Evolutionary conservation across 192 early-diverging fungal species (phyloP), one percentile per base, ranked within the genome.

Genomic region (Irineochytrium annulatum): DNA sequence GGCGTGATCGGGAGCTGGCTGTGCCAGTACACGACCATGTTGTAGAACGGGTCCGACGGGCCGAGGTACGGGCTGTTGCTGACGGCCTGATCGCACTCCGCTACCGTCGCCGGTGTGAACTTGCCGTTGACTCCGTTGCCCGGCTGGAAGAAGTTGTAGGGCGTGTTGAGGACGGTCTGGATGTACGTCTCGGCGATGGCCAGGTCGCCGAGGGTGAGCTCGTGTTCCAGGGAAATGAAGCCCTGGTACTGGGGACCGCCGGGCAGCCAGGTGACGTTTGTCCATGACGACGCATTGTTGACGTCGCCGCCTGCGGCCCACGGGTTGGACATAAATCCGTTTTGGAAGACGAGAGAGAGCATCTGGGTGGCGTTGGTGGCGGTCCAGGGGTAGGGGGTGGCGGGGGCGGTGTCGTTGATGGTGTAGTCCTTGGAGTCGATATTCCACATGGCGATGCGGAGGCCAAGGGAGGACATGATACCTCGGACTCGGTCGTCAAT

Each of bases 401-500:
- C n/a, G n/a, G n/a, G n/a, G n/a, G n/a, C n/a, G n/a, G n/a, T n/a
- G n/a, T n/a, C n/a, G n/a, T n/a, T n/a, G n/a, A n/a, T n/a, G n/a
- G 11, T 8, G 13, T 6, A 49, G 34, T 79, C 77, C 17, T 54
- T 31, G 56, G 77, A 64, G 34, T 79, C 77, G 52, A 65, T 57
- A 20, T 35, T 70, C 77, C 77, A 79, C 20, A 79, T 58, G 52
- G 59, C 59, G 34, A 60, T 62, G 41, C 74, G 66, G 13, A 65
- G 80, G 27, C 85, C 85, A 55, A 86, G 65, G 35, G 81, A 74
- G 34, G 64, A 56, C 3, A 78, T 71, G 58, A 86, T 82, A 55
- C 54, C 57, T 27, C 84, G 69, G 27, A 85, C 78, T 49, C 86
- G 83, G 65, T 90, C 83, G 59, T 89, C 87, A 32, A 86, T 67